A percentile compares a stretch with the other conserved stretches of the same genome.
Conservation (phyloP, 306 rosid genomes). For the Cicer bijugum region DNA sequence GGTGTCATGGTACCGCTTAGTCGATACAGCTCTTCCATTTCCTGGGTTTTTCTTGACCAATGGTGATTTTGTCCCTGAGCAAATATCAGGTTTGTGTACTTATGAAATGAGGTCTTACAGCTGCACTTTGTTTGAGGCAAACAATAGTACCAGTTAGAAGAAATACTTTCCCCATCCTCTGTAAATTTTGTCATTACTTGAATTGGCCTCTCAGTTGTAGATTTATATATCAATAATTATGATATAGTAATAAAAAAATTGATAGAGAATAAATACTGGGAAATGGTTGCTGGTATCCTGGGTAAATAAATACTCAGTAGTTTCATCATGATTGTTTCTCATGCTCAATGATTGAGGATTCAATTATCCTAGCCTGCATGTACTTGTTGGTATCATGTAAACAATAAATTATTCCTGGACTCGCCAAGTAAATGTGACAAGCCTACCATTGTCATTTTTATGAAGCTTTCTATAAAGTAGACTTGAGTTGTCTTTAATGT, state of each 20-base stretch:
- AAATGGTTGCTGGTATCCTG: conserved; percentile 8
- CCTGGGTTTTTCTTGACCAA: conserved; percentile 71
- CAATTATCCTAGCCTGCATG: background rate
- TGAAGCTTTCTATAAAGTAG: background rate
- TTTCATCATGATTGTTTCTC: conserved; percentile 24
- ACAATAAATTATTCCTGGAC: background rate
- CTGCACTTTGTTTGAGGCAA: conserved; percentile 78
- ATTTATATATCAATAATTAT: conserved; percentile 25
- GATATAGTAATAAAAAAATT: conserved; percentile 18
- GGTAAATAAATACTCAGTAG: conserved; percentile 3
- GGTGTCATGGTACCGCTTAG: conserved; percentile 66
- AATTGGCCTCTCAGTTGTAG: conserved; percentile 20
- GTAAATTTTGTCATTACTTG: conserved; percentile 30
- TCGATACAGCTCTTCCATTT: conserved; percentile 84
- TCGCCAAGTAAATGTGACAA: background rate
- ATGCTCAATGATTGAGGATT: conserved; percentile 15
- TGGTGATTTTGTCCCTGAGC: conserved; percentile 58
- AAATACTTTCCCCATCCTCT: conserved; percentile 17
- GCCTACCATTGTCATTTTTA: background rate
- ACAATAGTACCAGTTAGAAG: conserved; percentile 35
- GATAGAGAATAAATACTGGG: conserved; percentile 18
- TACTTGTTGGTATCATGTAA: background rate
- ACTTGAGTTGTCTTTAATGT: background rate
- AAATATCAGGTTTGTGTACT: conserved; percentile 44
- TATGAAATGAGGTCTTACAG: conserved; percentile 70